Conservation (phyloP, 2,329 filamentous ascomycete genomes). For the Epichloe baconii region DNA sequence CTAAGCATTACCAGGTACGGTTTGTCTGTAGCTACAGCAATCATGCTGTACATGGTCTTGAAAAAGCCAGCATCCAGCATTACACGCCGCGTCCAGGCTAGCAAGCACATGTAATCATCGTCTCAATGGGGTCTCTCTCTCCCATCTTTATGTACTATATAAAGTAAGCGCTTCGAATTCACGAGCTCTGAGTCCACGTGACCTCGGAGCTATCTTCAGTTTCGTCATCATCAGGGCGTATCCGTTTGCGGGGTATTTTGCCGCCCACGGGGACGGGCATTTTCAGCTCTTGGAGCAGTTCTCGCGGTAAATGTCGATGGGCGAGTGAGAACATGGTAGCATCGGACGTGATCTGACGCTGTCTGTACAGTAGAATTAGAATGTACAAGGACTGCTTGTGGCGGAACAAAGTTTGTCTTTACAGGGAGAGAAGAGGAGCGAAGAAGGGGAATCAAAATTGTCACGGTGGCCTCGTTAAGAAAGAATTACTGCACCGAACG, state of each 20-base stretch:
- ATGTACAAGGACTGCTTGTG: not conserved
- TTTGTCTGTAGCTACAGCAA: constrained; percentile 66
- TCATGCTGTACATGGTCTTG: constrained; percentile 95
- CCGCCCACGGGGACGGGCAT: constrained; percentile 47
- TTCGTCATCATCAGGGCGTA: constrained; percentile 19
- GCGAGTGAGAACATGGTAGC: constrained; percentile 79
- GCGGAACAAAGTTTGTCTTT: too few relatives aligned
- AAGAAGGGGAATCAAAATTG: not conserved
- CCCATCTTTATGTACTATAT: not conserved
- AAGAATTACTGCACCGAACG: not conserved
- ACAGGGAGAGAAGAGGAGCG: constrained; percentile 6
- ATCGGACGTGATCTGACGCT: constrained; percentile 58
- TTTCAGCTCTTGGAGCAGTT: constrained; percentile 69
- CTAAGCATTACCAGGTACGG: constrained; percentile 54
- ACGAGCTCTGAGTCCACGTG: constrained; percentile 13
- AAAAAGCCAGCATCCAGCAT: constrained; percentile 71
- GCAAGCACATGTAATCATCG: constrained; percentile 53
- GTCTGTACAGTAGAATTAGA: constrained; percentile 38
- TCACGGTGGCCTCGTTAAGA: not conserved
- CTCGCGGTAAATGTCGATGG: constrained; percentile 66
- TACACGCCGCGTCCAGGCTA: constrained; percentile 60
- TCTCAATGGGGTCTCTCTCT: not conserved
- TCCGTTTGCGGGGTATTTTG: constrained; percentile 32
- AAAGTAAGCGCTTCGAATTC: not conserved
- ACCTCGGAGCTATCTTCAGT: constrained; percentile 17